Evolutionary conservation across 371 early-diverging fungal species (phyloP).

Genomic region (Lichtheimia ornata): DNA sequence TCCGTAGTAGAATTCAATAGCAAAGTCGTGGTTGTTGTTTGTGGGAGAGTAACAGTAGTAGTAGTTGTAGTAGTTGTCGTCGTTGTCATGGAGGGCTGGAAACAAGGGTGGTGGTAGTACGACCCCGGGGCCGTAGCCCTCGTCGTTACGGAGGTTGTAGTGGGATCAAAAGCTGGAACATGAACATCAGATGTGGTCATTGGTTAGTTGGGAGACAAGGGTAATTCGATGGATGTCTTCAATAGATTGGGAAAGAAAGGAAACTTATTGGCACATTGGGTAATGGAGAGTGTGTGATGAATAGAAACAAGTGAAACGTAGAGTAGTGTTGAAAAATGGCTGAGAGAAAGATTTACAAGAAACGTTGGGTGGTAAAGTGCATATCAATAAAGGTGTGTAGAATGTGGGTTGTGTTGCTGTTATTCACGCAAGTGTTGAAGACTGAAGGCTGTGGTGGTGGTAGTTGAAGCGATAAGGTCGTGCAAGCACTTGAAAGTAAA

Average conservation of each 20-base stretch:
- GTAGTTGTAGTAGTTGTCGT: background rate
- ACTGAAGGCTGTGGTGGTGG: too few relatives aligned
- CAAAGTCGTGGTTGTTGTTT: background rate
- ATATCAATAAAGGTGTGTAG: background rate
- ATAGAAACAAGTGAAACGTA: constrained; percentile 13
- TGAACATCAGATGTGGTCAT: constrained; percentile 26
- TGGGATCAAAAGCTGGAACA: constrained; percentile 17
- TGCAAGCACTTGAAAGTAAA: too few relatives aligned
- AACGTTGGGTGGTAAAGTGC: background rate
- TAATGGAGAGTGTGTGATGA: constrained; percentile 17
- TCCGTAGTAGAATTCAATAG: constrained; percentile 3
- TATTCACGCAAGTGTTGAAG: too few relatives aligned
- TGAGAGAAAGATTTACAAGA: constrained; percentile 2
- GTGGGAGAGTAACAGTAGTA: background rate
- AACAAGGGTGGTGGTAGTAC: constrained; percentile 11
- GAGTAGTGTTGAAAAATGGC: constrained; percentile 1
- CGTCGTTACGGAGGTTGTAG: constrained; percentile 7
- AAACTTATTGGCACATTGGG: constrained; percentile 15
- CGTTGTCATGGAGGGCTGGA: constrained; percentile 3
- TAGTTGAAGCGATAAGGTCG: too few relatives aligned
- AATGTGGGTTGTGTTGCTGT: too few relatives aligned
- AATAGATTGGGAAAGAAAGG: constrained; percentile 3
- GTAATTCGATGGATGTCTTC: background rate
- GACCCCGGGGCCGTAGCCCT: constrained; percentile 6
- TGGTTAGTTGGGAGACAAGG: constrained; percentile 10